phyloP scores from a whole-genome alignment of 1,284 basidiomycete species.

The Sanguinoderma infundibulare region DNA sequence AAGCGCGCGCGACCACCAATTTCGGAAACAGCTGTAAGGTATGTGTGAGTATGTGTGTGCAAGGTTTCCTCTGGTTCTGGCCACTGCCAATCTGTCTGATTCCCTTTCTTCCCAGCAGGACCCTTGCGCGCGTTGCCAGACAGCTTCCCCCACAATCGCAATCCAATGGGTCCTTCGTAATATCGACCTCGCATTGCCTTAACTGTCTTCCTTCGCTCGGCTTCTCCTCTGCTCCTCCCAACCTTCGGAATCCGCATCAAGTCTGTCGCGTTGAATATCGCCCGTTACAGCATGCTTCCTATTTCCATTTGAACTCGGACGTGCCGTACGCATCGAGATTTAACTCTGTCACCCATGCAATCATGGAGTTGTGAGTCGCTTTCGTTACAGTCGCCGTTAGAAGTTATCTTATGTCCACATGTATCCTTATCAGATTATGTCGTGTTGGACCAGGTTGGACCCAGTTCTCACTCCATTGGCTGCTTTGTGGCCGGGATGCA shows the following conservation, averaged over 20 bases:
- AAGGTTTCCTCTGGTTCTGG: background rate
- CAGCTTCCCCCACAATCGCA: background rate
- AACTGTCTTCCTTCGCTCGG: background rate
- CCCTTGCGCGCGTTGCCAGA: background rate
- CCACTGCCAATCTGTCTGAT: background rate
- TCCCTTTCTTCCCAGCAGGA: background rate
- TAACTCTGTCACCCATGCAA: background rate
- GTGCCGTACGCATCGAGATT: background rate
- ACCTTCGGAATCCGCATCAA: background rate
- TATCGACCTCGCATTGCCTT: background rate
- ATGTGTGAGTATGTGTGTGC: too few relatives aligned
- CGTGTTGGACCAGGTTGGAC: background rate
- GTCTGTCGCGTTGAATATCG: background rate
- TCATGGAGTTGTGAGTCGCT: background rate
- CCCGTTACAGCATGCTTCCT: background rate
- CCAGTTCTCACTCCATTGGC: conserved; percentile 12
- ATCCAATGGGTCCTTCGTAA: background rate
- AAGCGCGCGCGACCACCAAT: too few relatives aligned
- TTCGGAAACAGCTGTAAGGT: background rate
- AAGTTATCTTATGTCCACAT: conserved; percentile 18
- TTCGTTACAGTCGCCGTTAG: background rate
- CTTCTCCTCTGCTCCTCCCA: background rate
- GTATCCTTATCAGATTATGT: conserved; percentile 12
- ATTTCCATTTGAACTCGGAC: background rate
- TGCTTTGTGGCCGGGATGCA: background rate